These are phyloP conservation scores for Ceratocystis harringtonii DNA, from an alignment of 2,329 filamentous ascomycete species.

Conservation along the genomic window DNA sequence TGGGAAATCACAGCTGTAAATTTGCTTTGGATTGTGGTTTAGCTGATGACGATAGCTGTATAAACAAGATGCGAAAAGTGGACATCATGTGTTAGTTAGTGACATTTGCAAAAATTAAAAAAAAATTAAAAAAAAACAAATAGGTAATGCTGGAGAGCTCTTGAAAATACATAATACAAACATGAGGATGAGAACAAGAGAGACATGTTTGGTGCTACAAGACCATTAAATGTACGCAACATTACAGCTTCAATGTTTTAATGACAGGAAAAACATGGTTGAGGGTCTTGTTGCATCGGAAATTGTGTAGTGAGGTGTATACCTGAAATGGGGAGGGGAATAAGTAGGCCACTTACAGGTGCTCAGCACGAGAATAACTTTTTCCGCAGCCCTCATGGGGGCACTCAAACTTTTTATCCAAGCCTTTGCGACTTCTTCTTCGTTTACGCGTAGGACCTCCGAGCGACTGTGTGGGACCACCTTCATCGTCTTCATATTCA, in stretches of 20 bases:
- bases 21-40: conserved; percentile 91
- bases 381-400: conserved; percentile 79
- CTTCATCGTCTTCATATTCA: conserved; percentile 28
- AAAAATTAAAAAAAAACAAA: no score
- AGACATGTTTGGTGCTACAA: background rate
- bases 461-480: conserved; percentile 30
- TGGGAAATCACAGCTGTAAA: conserved; percentile 83
- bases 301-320: conserved; percentile 15
- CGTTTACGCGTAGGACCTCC: conserved; percentile 44
- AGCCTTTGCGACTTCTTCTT: conserved; percentile 57
- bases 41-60: conserved; percentile 71
- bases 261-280: background rate
- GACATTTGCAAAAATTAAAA: background rate
- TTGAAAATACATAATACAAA: no score
- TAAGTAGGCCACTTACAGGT: conserved; percentile 48
- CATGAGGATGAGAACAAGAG: background rate
- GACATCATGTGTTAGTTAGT: background rate
- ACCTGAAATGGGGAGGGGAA: background rate
- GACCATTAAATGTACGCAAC: background rate
- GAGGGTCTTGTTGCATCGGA: background rate
- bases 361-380: conserved; percentile 90
- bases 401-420: conserved; percentile 74
- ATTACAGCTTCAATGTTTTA: background rate
- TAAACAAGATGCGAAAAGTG: background rate
- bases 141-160: no score